Evolutionary conservation across 2,329 filamentous ascomycete species (phyloP).

Genomic region (Colletotrichum costaricense): DNA sequence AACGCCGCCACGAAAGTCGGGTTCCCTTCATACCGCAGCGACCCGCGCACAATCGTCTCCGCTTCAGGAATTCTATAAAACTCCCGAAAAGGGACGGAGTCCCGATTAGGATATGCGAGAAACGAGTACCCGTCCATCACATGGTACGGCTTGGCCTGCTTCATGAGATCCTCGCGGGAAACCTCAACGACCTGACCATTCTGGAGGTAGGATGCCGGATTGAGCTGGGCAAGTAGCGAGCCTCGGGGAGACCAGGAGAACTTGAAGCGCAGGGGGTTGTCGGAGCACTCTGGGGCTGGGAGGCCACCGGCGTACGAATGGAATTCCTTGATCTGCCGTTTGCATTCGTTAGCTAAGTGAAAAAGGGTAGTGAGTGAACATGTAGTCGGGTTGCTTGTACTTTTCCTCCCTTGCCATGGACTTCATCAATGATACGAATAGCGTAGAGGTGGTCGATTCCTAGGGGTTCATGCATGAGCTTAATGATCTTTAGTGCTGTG

Average conservation of each 20-base stretch:
- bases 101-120: conserved; percentile 77
- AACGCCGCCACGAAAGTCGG: conserved; percentile 75
- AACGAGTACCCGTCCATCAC: conserved; percentile 69
- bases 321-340: conserved; percentile 67
- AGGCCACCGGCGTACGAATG: conserved; percentile 75
- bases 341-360: no score
- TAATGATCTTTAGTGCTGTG: not conserved
- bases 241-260: conserved; percentile 76
- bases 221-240: conserved; percentile 74
- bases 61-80: conserved; percentile 78
- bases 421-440: conserved; percentile 74
- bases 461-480: not conserved
- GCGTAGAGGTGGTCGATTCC: conserved; percentile 69
- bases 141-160: conserved; percentile 73
- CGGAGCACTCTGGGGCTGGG: conserved; percentile 65
- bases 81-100: conserved; percentile 74
- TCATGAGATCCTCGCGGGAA: conserved; percentile 67
- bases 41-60: conserved; percentile 74
- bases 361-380: not conserved
- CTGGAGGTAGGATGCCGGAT: conserved; percentile 73
- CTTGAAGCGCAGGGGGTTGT: conserved; percentile 78
- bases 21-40: conserved; percentile 76
- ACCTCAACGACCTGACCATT: conserved; percentile 65
- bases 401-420: conserved; percentile 76
- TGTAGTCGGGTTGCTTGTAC: not conserved